A percentile compares a stretch with the other conserved stretches of the same genome.
Evolutionary conservation across 305 asterid genomes (phyloP).

Genomic region (Coffea humblotiana): DNA sequence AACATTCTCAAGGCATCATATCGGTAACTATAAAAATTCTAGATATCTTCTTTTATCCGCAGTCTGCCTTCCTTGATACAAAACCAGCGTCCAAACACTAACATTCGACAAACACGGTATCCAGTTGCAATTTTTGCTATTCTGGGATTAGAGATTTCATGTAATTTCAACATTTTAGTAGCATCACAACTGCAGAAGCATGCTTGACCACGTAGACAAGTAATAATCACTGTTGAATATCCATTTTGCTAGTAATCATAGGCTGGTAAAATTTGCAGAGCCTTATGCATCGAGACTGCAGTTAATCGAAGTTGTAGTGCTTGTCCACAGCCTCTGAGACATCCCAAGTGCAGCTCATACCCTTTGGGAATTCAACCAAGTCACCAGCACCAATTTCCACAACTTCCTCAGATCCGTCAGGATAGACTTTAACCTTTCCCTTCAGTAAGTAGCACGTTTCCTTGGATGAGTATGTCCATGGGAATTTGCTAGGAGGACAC

Average conservation of each 20-base stretch:
- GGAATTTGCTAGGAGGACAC: conserved; percentile 86
- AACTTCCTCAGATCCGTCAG: conserved; percentile 65
- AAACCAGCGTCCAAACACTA: not conserved
- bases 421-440: conserved; percentile 88
- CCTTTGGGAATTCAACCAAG: conserved; percentile 82
- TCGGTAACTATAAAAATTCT: not conserved
- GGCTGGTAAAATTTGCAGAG: not conserved
- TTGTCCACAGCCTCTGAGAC: conserved; percentile 84
- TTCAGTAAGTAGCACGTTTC: conserved; percentile 75
- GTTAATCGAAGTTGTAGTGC: conserved; percentile 77
- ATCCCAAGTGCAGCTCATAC: conserved; percentile 98
- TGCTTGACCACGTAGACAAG: not conserved
- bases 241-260: not conserved
- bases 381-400: conserved; percentile 86
- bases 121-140: not conserved
- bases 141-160: not conserved
- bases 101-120: not conserved
- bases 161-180: not conserved
- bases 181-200: not conserved
- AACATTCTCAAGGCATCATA: no score
- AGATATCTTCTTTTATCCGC: not conserved
- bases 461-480: conserved; percentile 83
- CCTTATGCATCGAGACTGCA: not conserved
- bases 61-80: not conserved
- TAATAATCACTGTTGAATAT: not conserved